These are phyloP conservation scores for Pseudogymnoascus sp. DNA, from an alignment of 2,329 filamentous ascomycete species.

Conservation along the genomic window DNA sequence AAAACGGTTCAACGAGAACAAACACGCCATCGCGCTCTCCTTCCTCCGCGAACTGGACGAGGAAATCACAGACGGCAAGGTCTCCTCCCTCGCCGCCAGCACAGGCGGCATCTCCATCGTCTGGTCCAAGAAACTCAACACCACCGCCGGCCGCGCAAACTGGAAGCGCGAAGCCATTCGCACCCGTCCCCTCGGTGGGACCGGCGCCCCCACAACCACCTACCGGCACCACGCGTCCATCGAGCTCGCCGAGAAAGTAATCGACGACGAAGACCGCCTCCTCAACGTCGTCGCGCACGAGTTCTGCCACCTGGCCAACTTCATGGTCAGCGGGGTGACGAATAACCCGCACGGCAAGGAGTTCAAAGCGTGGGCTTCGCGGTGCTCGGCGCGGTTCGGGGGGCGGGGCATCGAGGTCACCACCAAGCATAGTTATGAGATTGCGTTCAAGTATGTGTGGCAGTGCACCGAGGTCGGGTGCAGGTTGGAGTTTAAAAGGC, in stretches of 20 bases:
- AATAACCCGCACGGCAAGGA: conserved; percentile 75
- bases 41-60: conserved; percentile 66
- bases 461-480: conserved; percentile 55
- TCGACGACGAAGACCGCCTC: conserved; percentile 68
- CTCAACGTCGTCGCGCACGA: conserved; percentile 93
- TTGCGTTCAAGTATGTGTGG: conserved; percentile 92
- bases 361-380: conserved; percentile 69
- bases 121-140: conserved; percentile 74
- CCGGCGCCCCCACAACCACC: background rate
- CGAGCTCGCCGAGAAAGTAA: conserved; percentile 82
- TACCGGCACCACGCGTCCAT: conserved; percentile 63
- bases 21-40: conserved; percentile 52
- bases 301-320: conserved; percentile 89
- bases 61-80: conserved; percentile 52
- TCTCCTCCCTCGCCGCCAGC: conserved; percentile 49
- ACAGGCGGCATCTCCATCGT: conserved; percentile 65
- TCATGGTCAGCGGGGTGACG: conserved; percentile 72
- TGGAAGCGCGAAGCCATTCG: conserved; percentile 57
- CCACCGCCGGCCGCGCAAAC: conserved; percentile 68
- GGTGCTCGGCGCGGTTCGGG: conserved; percentile 49
- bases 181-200: conserved; percentile 10
- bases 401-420: conserved; percentile 67
- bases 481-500: conserved; percentile 66
- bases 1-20: conserved; percentile 55
- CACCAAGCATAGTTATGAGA: conserved; percentile 82